Base-by-base conservation (phyloP, 78 protist genomes). In the Dictyostelium brefeldianum region DNA sequence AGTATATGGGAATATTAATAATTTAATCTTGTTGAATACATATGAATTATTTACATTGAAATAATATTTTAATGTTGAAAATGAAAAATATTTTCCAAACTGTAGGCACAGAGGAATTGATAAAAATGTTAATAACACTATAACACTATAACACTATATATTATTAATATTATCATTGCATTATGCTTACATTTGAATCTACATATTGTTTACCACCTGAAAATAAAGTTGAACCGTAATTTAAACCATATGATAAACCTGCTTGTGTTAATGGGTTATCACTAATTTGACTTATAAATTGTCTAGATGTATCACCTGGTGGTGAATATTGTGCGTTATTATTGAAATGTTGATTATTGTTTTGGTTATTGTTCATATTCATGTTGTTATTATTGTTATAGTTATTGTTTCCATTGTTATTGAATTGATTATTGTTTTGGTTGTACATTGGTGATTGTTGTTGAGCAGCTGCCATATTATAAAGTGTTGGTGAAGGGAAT, bases 1-100 rank as follows among this genome's bases (percentile, higher is more conserved):
- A 41, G 78, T n/a, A 25, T 82, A 95, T 22, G 98, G 98, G 80
- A 96, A 65, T 11, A 91, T 6, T n/a, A 97, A 15, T 8, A 91
- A 25, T 22, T 84, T 90, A 25, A 97, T 74, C 80, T 97, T 97
- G 51, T 81, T 75, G 25, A 96, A 65, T 41, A 97, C 97, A 82
- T 97, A 97, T 18, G 81, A 20, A 56, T 94, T 94, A 75, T 87
- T 95, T 65, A 97, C 97, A 67, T 53, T 62, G 77, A 97, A 97
- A 81, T 97, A 97, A 14, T 77, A 56, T 53, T 91, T 91, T 31
- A 87, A 77, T 48, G 93, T 62, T 64, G 93, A 87, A 54, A 87
- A 87, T 87, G 93, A 87, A 51, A 87, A 27, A 62, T 87, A 87
- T 77, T 87, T 87, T 59, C 93, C 93, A 87, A 87, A 62, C 93